Conservation (phyloP, 2,329 filamentous ascomycete species). For the Cryphonectria japonica region DNA sequence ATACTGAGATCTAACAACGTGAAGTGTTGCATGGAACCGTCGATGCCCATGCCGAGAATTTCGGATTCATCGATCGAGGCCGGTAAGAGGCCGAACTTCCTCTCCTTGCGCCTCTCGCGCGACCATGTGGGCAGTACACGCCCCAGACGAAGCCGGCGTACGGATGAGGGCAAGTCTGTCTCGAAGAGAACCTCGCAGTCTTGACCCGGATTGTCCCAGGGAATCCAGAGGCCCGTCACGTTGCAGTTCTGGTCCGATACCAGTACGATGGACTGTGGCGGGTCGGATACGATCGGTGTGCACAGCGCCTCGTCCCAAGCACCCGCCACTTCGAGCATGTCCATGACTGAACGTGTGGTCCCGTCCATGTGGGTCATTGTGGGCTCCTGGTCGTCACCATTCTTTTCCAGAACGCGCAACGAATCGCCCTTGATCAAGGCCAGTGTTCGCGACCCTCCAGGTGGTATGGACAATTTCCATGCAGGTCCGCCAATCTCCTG, state of each 20-base stretch:
- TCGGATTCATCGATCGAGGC: slow-evolving; percentile 52
- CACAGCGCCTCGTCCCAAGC: slow-evolving; percentile 31
- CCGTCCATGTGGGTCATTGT: slow-evolving; percentile 48
- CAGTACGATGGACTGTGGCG: slow-evolving; percentile 48
- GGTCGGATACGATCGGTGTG: slow-evolving; percentile 23
- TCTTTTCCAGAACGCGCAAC: slow-evolving; percentile 54
- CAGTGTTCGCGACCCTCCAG: slow-evolving; percentile 51
- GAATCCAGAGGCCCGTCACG: slow-evolving; percentile 56
- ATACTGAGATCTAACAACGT: slow-evolving; percentile 64
- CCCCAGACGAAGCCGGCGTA: slow-evolving; percentile 59
- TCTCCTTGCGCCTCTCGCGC: slow-evolving; percentile 35
- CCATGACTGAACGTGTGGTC: slow-evolving; percentile 46
- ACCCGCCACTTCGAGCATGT: slow-evolving; percentile 52
- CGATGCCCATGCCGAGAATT: slow-evolving; percentile 67
- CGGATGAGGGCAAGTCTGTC: slow-evolving; percentile 57
- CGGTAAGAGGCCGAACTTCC: slow-evolving; percentile 48
- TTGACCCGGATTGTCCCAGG: slow-evolving; percentile 45
- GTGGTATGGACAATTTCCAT: slow-evolving; percentile 38
- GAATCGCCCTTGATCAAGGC: slow-evolving; percentile 60
- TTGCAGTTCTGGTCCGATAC: slow-evolving; percentile 52
- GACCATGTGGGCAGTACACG: slow-evolving; percentile 59
- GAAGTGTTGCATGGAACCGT: slow-evolving; percentile 73
- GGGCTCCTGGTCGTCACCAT: background rate
- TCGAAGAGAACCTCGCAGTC: slow-evolving; percentile 57
- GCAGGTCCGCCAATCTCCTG: slow-evolving; percentile 59